Evolutionary conservation across 1,284 basidiomycete species (phyloP).

Genomic region (Stygiomarasmius scandens): DNA sequence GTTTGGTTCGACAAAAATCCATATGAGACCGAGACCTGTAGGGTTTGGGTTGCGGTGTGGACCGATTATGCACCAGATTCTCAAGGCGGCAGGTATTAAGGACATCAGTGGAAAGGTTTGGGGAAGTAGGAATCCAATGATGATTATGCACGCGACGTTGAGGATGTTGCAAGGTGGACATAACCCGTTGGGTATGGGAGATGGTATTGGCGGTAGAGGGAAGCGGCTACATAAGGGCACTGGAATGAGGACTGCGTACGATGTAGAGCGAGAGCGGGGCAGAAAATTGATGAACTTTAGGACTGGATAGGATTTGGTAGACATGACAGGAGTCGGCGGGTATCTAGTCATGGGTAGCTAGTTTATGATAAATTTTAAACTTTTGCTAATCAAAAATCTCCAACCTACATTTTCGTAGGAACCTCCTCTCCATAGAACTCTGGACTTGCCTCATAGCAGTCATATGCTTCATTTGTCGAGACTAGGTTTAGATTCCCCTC

Average conservation of each 20-base stretch:
- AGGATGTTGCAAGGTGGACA: conserved; percentile 73
- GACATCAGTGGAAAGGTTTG: conserved; percentile 94
- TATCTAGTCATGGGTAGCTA: neutral
- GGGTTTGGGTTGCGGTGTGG: conserved; percentile 94
- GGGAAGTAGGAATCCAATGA: conserved; percentile 86
- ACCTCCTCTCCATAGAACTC: too few species aligned
- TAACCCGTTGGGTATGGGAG: conserved; percentile 75
- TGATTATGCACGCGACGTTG: conserved; percentile 58
- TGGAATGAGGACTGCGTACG: conserved; percentile 64
- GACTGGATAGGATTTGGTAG: conserved; percentile 18
- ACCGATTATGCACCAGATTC: conserved; percentile 85
- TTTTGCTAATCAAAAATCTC: too few species aligned
- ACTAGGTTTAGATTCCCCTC: too few species aligned
- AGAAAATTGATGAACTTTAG: conserved; percentile 65
- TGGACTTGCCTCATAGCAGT: too few species aligned
- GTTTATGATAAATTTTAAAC: neutral
- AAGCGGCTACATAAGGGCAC: conserved; percentile 68
- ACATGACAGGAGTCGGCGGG: neutral
- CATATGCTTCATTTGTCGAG: too few species aligned
- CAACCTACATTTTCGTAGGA: too few species aligned
- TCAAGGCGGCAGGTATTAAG: conserved; percentile 92
- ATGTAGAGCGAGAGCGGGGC: conserved; percentile 74
- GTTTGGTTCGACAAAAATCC: conserved; percentile 83
- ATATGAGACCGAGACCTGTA: conserved; percentile 87
- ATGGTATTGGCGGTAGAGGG: conserved; percentile 73